A percentile compares a stretch with the other conserved stretches of the same genome.
phyloP scores from a whole-genome alignment of 768 basidiomycete genomes.

The Mycena pura region DNA sequence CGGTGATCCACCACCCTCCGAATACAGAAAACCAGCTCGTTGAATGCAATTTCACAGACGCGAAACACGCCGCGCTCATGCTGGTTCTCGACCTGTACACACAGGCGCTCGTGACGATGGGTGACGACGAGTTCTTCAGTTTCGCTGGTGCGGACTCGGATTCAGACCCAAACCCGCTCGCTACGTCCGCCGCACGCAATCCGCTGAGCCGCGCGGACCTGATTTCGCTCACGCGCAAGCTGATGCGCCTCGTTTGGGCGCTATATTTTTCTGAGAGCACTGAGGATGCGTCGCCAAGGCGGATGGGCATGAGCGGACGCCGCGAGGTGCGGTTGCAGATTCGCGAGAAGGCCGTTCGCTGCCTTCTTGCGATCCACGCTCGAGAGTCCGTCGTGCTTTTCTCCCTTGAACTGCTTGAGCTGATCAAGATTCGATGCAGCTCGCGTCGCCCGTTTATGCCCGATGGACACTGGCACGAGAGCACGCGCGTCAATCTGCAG shows the following conservation, averaged over 20 bases:
- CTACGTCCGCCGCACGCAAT: slow-evolving; percentile 53
- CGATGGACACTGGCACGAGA: slow-evolving; percentile 81
- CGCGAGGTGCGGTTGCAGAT: slow-evolving; percentile 60
- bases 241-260: slow-evolving; percentile 83
- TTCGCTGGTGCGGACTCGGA: too few species aligned
- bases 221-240: slow-evolving; percentile 67
- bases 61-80: slow-evolving; percentile 61
- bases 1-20: too few species aligned
- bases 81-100: slow-evolving; percentile 83
- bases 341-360: slow-evolving; percentile 75
- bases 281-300: slow-evolving; percentile 36
- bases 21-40: too few species aligned
- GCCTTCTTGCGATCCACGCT: slow-evolving; percentile 81
- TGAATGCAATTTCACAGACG: slow-evolving; percentile 54
- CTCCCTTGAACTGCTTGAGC: background rate
- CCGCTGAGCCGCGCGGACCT: slow-evolving; percentile 85
- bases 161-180: slow-evolving; percentile 31
- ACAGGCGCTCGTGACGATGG: slow-evolving; percentile 86
- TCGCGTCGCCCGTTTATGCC: slow-evolving; percentile 86
- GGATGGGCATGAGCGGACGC: background rate
- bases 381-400: slow-evolving; percentile 69
- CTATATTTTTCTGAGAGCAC: slow-evolving; percentile 54
- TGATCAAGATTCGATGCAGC: slow-evolving; percentile 45
- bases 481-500: slow-evolving; percentile 48
- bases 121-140: slow-evolving; percentile 98